Conservation (phyloP, 2,329 filamentous ascomycete genomes). For the Clarireedia monteithiana region DNA sequence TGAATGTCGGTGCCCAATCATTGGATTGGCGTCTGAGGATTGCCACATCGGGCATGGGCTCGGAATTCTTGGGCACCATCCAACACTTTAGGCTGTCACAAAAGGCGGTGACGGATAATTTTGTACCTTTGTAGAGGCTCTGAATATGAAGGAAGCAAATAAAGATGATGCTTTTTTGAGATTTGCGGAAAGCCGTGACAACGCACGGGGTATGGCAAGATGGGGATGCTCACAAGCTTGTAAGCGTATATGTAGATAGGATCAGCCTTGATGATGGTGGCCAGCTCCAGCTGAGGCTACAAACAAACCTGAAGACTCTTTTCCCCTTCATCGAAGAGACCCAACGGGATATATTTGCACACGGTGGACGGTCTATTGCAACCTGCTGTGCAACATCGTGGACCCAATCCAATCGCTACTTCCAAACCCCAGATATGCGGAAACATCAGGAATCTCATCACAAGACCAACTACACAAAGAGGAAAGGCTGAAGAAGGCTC, state of each 20-base stretch:
- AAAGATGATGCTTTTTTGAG: neutral
- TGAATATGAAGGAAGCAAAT: conserved; percentile 1
- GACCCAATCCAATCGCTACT: neutral
- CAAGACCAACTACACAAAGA: conserved; percentile 6
- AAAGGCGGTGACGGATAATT: conserved; percentile 6
- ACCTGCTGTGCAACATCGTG: conserved; percentile 7
- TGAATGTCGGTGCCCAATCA: conserved; percentile 13
- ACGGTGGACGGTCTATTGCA: no score
- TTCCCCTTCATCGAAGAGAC: neutral
- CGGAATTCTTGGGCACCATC: conserved; percentile 11
- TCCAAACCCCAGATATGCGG: neutral
- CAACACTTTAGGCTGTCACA: conserved; percentile 2
- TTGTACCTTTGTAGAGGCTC: conserved; percentile 3
- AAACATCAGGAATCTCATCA: conserved; percentile 5
- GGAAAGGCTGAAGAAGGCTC: conserved; percentile 4
- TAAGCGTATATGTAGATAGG: conserved; percentile 9
- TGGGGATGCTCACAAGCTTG: neutral
- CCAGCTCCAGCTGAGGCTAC: conserved; percentile 3
- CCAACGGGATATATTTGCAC: neutral
- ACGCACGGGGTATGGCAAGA: neutral
- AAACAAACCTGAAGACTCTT: neutral
- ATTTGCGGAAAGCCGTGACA: conserved; percentile 2
- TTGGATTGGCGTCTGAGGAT: conserved; percentile 6
- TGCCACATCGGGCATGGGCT: conserved; percentile 13
- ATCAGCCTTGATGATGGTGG: neutral